Evolutionary conservation across 2,329 filamentous ascomycete genomes (phyloP).

Genomic region (Helminthosporium solani): DNA sequence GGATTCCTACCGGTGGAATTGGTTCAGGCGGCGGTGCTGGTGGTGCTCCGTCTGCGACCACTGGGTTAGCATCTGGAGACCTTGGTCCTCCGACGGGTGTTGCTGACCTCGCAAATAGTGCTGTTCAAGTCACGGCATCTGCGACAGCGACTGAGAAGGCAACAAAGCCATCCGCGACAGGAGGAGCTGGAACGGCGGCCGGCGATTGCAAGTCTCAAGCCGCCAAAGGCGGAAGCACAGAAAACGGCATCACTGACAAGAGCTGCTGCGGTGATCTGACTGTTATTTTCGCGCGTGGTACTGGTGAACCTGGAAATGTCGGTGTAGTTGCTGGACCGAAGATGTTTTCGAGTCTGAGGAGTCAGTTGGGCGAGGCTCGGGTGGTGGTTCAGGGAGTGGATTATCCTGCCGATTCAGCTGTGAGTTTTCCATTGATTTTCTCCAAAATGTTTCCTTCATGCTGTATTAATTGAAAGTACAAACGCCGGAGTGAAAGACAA

Average conservation of each 20-base stretch:
- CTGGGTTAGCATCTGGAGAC: background rate
- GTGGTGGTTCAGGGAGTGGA: conserved; percentile 37
- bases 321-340: conserved; percentile 45
- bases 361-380: conserved; percentile 25
- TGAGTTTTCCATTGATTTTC: conserved; percentile 21
- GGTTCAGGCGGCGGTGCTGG: background rate
- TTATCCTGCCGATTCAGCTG: conserved; percentile 30
- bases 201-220: conserved; percentile 25
- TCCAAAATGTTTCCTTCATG: too few species aligned
- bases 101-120: background rate
- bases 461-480: too few species aligned
- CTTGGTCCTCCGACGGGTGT: background rate
- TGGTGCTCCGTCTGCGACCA: background rate
- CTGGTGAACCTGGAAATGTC: conserved; percentile 46
- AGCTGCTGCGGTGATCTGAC: conserved; percentile 46
- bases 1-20: background rate
- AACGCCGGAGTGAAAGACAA: background rate
- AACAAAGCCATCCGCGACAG: background rate
- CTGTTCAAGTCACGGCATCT: background rate
- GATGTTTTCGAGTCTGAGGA: conserved; percentile 31
- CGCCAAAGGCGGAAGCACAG: conserved; percentile 26
- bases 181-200: conserved; percentile 11
- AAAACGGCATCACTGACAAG: conserved; percentile 44
- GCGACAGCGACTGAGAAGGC: background rate
- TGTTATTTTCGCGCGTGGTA: conserved; percentile 48